These are phyloP conservation scores for Beta lomatogona DNA, from an alignment of 179 eudicot species.

Conservation along the genomic window DNA sequence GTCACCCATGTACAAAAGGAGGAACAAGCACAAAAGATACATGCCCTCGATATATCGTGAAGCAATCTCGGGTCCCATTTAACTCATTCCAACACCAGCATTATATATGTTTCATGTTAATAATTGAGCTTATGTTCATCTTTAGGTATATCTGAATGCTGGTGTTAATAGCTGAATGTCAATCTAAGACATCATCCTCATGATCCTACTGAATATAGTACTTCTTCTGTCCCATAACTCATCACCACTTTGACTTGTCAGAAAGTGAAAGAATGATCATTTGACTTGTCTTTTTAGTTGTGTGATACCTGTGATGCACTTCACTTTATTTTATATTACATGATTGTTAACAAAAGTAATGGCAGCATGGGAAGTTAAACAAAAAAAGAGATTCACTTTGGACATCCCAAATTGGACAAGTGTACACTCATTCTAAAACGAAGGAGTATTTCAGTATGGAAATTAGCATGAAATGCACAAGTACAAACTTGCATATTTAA, in stretches of 20 bases:
- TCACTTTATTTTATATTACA: not conserved
- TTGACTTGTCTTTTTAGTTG: not conserved
- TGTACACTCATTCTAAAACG: not conserved
- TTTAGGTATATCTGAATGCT: not conserved
- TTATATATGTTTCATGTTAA: not conserved
- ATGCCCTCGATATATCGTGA: too few relatives aligned
- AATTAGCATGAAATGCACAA: not conserved
- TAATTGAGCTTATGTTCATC: not conserved
- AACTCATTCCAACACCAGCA: too few relatives aligned
- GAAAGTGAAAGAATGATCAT: not conserved
- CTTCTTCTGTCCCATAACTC: not conserved
- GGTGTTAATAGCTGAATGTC: not conserved
- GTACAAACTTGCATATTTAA: not conserved
- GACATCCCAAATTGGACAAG: not conserved
- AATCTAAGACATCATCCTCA: not conserved
- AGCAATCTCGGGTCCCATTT: not conserved
- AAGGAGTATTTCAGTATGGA: not conserved
- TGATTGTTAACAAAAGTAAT: not conserved
- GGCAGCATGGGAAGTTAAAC: not conserved
- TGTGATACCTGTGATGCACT: not conserved
- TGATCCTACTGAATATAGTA: not conserved
- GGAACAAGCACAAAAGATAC: too few relatives aligned
- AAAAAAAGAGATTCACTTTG: not conserved
- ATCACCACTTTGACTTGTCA: not conserved
- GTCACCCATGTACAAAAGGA: not conserved